phyloP scores from a whole-genome alignment of 2,329 filamentous ascomycete genomes.

The Colletotrichum spinosum region DNA sequence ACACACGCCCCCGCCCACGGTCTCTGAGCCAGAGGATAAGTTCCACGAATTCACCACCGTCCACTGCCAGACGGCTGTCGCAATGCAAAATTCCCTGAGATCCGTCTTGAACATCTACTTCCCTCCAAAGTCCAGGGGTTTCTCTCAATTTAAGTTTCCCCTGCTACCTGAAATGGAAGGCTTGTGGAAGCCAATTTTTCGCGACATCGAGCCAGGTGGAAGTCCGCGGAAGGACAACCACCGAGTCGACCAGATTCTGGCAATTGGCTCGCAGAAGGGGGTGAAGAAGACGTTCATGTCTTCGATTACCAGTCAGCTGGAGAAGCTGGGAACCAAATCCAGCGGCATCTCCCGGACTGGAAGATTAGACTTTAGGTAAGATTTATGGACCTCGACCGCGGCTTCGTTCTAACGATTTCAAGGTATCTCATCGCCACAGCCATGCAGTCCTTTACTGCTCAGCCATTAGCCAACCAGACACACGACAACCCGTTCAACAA shows the following conservation, averaged over 20 bases:
- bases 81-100: constrained; percentile 68
- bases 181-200: constrained; percentile 66
- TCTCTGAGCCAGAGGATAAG: constrained; percentile 47
- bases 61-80: constrained; percentile 59
- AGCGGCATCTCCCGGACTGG: constrained; percentile 64
- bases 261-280: constrained; percentile 67
- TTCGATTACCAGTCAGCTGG: constrained; percentile 62
- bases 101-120: constrained; percentile 64
- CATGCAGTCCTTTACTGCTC: constrained; percentile 68
- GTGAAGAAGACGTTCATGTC: constrained; percentile 63
- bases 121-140: constrained; percentile 58
- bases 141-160: constrained; percentile 60
- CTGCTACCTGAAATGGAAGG: constrained; percentile 61
- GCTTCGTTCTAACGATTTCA: neutral
- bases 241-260: constrained; percentile 68
- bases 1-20: constrained; percentile 53
- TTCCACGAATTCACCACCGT: constrained; percentile 59
- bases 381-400: neutral
- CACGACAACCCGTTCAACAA: constrained; percentile 67
- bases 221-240: constrained; percentile 45
- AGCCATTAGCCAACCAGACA: constrained; percentile 61
- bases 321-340: constrained; percentile 64
- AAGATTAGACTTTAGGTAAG: constrained; percentile 69
- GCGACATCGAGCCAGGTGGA: constrained; percentile 46
- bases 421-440: constrained; percentile 71